These are phyloP conservation scores for Lepidium campestre DNA, from an alignment of 441 rosid species.

Conservation along the genomic window DNA sequence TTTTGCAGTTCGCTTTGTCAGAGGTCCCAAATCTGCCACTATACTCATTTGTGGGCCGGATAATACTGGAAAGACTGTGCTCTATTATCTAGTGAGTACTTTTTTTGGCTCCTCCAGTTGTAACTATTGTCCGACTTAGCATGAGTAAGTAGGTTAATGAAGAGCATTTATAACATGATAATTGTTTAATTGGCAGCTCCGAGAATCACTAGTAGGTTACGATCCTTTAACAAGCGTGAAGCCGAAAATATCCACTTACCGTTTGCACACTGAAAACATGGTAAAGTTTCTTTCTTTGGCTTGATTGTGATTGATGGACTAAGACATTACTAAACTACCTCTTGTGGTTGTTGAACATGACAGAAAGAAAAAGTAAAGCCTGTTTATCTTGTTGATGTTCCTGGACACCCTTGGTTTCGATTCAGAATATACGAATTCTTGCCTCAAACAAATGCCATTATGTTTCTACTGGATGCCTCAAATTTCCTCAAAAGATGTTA, in stretches of 20 bases:
- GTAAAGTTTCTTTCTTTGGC: constrained; percentile 1
- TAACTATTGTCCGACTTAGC: neutral
- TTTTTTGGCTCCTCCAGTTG: neutral
- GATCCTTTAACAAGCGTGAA: no score
- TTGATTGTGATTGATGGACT: neutral
- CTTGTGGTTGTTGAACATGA: constrained; percentile 13
- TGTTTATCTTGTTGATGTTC: constrained; percentile 84
- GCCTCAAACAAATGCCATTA: constrained; percentile 82
- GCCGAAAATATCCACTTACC: no score
- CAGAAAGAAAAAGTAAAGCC: constrained; percentile 67
- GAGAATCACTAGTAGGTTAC: no score
- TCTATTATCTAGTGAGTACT: constrained; percentile 72
- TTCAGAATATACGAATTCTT: constrained; percentile 69
- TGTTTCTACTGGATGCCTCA: constrained; percentile 81
- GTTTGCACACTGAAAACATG: constrained; percentile 8
- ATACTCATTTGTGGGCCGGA: constrained; percentile 73
- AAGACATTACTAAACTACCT: neutral
- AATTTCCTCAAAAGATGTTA: constrained; percentile 76
- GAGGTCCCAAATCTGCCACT: constrained; percentile 54
- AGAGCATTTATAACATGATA: neutral
- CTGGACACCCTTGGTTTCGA: constrained; percentile 86
- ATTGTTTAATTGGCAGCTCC: constrained; percentile 25
- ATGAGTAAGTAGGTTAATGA: neutral
- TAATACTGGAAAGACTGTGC: constrained; percentile 78
- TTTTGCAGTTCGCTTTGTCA: constrained; percentile 55